These are phyloP conservation scores for Ceratobasidium sp. DNA, from an alignment of 1,284 basidiomycete genomes.

Conservation along the genomic window DNA sequence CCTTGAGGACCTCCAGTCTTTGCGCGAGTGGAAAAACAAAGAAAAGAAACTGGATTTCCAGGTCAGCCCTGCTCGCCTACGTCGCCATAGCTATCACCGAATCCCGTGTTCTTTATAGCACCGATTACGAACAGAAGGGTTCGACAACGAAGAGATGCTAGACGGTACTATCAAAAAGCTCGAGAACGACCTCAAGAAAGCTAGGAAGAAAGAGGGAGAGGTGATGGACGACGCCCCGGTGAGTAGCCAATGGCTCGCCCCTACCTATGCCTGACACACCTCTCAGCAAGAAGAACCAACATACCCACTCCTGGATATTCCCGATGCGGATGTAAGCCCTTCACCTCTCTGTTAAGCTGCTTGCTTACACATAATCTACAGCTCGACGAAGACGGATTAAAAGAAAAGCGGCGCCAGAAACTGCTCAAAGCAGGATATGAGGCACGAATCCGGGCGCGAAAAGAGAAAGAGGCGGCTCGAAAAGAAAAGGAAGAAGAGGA, in stretches of 20 bases:
- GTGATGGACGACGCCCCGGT: slow-evolving; percentile 69
- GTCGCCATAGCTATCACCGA: slow-evolving; percentile 54
- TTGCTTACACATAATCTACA: slow-evolving; percentile 53
- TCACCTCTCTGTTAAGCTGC: background rate
- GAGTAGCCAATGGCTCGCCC: background rate
- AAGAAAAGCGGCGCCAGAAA: slow-evolving; percentile 95
- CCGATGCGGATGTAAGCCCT: slow-evolving; percentile 80
- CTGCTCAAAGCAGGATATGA: slow-evolving; percentile 96
- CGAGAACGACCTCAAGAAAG: slow-evolving; percentile 74
- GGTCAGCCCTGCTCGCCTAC: slow-evolving; percentile 58
- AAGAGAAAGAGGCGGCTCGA: slow-evolving; percentile 89
- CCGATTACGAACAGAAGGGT: slow-evolving; percentile 76
- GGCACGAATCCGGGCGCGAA: slow-evolving; percentile 84
- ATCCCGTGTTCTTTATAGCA: slow-evolving; percentile 60
- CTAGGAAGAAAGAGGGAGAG: slow-evolving; percentile 78
- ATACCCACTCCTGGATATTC: slow-evolving; percentile 91
- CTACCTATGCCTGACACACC: slow-evolving; percentile 7
- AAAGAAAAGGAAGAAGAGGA: slow-evolving; percentile 82
- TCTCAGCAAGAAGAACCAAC: slow-evolving; percentile 77
- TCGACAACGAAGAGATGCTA: slow-evolving; percentile 72
- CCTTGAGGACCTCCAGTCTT: slow-evolving; percentile 74
- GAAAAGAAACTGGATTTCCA: slow-evolving; percentile 83
- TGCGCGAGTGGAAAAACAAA: slow-evolving; percentile 75
- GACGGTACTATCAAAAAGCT: slow-evolving; percentile 84
- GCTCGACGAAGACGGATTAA: slow-evolving; percentile 92